Percentiles rank a stretch among this genome's conserved stretches.
These are phyloP conservation scores for Tetrahymena borealis DNA, from an alignment of 73 alveolate genomes.

Conservation along the genomic window DNA sequence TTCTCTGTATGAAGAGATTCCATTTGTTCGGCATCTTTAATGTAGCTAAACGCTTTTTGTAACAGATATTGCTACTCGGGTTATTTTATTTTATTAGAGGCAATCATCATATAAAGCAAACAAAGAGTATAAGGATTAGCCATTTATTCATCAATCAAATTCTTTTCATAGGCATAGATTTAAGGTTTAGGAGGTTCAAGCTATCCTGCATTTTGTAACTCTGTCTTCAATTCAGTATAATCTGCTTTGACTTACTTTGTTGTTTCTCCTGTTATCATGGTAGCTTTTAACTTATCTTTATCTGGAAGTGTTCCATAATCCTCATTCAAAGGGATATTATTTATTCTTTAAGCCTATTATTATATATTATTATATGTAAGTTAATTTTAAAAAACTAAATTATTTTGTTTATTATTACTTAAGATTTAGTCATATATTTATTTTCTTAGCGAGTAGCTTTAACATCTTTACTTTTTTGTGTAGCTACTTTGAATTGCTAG, in stretches of 20 bases:
- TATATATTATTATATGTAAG: neutral
- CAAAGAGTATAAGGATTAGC: constrained; percentile 62
- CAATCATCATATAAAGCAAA: constrained; percentile 53
- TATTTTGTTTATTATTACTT: neutral
- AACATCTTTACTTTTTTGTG: constrained; percentile 6
- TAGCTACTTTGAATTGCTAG: neutral
- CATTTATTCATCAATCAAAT: constrained; percentile 43
- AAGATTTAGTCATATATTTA: constrained; percentile 29
- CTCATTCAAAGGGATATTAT: constrained; percentile 40
- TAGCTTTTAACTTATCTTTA: constrained; percentile 65
- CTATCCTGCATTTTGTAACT: constrained; percentile 89
- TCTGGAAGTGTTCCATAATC: constrained; percentile 36
- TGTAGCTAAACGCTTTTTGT: constrained; percentile 44
- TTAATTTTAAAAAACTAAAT: neutral
- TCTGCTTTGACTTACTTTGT: constrained; percentile 52
- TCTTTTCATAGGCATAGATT: constrained; percentile 56
- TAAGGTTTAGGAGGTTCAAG: constrained; percentile 85
- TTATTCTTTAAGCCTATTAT: constrained; percentile 36
- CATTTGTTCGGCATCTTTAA: constrained; percentile 50
- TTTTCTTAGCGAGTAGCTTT: constrained; percentile 23
- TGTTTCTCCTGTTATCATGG: constrained; percentile 62
- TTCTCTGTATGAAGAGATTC: constrained; percentile 45
- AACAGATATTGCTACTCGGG: constrained; percentile 55
- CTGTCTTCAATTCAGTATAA: constrained; percentile 67
- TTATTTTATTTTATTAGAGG: constrained; percentile 47